Evolutionary conservation across 768 basidiomycete genomes (phyloP).

Genomic region (Trametes elegans): DNA sequence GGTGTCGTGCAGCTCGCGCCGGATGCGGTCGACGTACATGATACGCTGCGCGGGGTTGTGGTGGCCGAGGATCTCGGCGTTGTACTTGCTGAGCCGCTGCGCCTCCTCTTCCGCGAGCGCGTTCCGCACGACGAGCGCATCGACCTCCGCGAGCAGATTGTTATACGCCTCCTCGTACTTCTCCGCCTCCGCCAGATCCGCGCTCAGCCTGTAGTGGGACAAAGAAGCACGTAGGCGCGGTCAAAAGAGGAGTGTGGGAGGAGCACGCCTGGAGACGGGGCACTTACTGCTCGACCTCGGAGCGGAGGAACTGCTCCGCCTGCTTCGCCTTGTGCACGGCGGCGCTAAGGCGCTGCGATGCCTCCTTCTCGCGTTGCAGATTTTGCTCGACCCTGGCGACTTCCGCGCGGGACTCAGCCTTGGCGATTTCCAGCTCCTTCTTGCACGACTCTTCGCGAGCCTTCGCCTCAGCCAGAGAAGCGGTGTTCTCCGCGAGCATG

Average conservation of each 20-base stretch:
- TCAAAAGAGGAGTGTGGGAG: not conserved
- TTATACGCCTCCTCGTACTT: slow-evolving; percentile 73
- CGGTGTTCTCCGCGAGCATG: slow-evolving; percentile 24
- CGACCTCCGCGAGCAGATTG: slow-evolving; percentile 60
- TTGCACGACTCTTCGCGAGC: slow-evolving; percentile 26
- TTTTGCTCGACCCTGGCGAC: slow-evolving; percentile 29
- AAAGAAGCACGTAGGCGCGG: not conserved
- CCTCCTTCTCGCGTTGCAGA: slow-evolving; percentile 34
- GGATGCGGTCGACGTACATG: slow-evolving; percentile 80
- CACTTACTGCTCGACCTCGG: slow-evolving; percentile 68
- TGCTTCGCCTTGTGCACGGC: slow-evolving; percentile 55
- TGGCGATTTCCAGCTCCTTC: slow-evolving; percentile 27
- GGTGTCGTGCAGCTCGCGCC: slow-evolving; percentile 73
- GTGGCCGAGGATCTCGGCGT: slow-evolving; percentile 84
- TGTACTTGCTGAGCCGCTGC: slow-evolving; percentile 70
- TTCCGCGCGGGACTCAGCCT: slow-evolving; percentile 33
- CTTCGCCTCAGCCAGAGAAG: slow-evolving; percentile 20
- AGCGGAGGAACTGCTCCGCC: slow-evolving; percentile 65
- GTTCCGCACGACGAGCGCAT: slow-evolving; percentile 63
- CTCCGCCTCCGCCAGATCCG: slow-evolving; percentile 58
- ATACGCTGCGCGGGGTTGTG: slow-evolving; percentile 84
- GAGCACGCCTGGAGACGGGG: not conserved
- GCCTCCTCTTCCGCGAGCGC: slow-evolving; percentile 81
- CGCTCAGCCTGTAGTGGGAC: slow-evolving; percentile 33
- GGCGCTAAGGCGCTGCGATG: slow-evolving; percentile 44